Evolutionary conservation across 2,329 filamentous ascomycete species (phyloP).

Genomic region (Neofusicoccum cordaticola): DNA sequence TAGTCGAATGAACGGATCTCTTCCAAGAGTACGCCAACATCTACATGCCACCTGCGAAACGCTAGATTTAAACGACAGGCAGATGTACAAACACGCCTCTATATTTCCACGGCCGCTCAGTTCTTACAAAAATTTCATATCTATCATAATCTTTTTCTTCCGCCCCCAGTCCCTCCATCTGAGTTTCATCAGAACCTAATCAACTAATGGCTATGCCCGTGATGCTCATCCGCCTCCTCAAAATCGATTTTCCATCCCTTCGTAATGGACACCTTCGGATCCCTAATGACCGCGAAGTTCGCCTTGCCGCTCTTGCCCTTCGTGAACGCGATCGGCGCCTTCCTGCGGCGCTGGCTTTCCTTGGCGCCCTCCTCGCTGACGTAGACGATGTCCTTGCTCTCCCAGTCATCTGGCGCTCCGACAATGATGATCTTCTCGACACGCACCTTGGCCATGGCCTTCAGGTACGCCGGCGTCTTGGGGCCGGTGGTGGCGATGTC

Average conservation of each 20-base stretch:
- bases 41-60: no score
- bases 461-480: conserved; percentile 71
- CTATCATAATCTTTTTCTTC: no score
- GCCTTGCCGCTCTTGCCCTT: conserved; percentile 54
- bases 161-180: not conserved
- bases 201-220: not conserved
- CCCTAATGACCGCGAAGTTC: conserved; percentile 61
- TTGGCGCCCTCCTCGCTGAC: conserved; percentile 59
- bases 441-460: conserved; percentile 71
- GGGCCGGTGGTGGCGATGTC: conserved; percentile 55
- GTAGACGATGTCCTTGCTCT: conserved; percentile 59
- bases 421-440: conserved; percentile 85
- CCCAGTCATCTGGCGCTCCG: conserved; percentile 73
- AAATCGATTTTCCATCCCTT: conserved; percentile 64
- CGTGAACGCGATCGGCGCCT: conserved; percentile 61
- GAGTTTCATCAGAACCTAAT: not conserved
- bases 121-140: no score
- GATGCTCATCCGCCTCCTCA: conserved; percentile 11
- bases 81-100: no score
- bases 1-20: no score
- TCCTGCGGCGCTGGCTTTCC: conserved; percentile 41
- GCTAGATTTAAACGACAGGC: no score
- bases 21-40: no score
- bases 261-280: conserved; percentile 61
- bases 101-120: no score